Evolutionary conservation across 176 grass and related monocot genomes (phyloP).

Genomic region (Zea luxurians): DNA sequence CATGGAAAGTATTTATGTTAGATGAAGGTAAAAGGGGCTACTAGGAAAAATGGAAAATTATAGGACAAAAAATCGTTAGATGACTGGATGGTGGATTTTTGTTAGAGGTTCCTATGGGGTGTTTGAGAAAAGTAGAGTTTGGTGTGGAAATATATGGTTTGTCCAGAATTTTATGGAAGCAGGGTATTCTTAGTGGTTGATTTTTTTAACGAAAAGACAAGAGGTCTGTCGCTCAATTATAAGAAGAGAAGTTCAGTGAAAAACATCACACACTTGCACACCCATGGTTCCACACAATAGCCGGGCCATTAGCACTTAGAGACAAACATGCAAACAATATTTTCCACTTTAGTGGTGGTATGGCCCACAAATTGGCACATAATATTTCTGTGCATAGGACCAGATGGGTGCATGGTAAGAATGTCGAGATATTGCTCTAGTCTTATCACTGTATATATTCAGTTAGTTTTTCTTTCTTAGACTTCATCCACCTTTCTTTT

Average conservation of each 20-base stretch:
- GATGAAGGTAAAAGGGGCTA: neutral
- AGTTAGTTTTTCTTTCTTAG: conserved; percentile 11
- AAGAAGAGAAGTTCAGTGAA: neutral
- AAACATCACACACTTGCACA: neutral
- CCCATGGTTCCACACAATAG: neutral
- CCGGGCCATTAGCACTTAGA: neutral
- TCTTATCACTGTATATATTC: conserved; percentile 23
- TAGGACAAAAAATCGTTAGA: neutral
- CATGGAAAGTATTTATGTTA: neutral
- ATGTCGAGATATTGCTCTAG: conserved; percentile 3
- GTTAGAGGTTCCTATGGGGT: neutral
- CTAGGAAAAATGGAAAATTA: no score
- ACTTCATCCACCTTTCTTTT: neutral
- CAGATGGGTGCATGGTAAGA: neutral
- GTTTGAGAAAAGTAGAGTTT: neutral
- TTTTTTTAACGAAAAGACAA: no score
- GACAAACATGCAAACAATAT: neutral
- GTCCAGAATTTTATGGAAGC: neutral
- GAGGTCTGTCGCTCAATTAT: no score
- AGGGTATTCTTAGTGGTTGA: neutral
- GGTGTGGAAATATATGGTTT: neutral
- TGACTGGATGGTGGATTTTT: neutral
- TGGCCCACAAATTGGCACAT: neutral
- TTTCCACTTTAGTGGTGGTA: neutral
- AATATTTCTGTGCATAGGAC: neutral